Evolutionary conservation across 495 filamentous ascomycete genomes (phyloP), one percentile per base, ranked within the genome.

Genomic region (Evernia prunastri): DNA sequence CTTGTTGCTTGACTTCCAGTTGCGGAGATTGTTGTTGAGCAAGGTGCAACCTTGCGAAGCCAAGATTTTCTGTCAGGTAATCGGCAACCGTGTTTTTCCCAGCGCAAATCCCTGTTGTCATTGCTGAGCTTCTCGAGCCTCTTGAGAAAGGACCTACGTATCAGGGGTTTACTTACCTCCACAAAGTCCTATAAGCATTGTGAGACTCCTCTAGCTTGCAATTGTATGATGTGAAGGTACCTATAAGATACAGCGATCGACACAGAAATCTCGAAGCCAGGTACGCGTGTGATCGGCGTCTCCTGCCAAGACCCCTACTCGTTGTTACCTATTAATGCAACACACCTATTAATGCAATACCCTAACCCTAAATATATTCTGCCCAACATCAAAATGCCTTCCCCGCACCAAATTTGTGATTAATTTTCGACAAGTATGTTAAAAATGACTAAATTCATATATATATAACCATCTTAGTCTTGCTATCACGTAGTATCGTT

Each of bases 161-260:
- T 43, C 3, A 17, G 17, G 39, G 18, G 15, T 47, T 63, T 60
- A 71, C 78, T 75, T 81, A 91, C 92, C 87, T 75, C 94, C 93
- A 74, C 91, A 97, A 63, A 98, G 79, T 51, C 94, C 93, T 65
- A 98, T 90, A 29, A 98, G 84, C 93, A 97, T 97, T 64, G 27
- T 63, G 27, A 27, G 27, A 11, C 51, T 4, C 17, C 36, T 6
- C 47, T 35, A 7, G 12, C 23, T 29, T 13, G 23, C 18, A 47
- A 47, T n/a, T n/a, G n/a, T n/a, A n/a, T n/a, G n/a, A n/a, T n/a
- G n/a, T n/a, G n/a, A n/a, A n/a, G n/a, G n/a, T n/a, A n/a, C n/a
- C n/a, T n/a, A n/a, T n/a, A n/a, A n/a, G n/a, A n/a, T n/a, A n/a
- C n/a, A n/a, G n/a, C n/a, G n/a, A n/a, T n/a, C n/a, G n/a, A n/a